Percentiles rank a stretch among this genome's conserved stretches.
Conservation (phyloP, 2,329 filamentous ascomycete genomes). For the Pseudogymnoascus sp. region DNA sequence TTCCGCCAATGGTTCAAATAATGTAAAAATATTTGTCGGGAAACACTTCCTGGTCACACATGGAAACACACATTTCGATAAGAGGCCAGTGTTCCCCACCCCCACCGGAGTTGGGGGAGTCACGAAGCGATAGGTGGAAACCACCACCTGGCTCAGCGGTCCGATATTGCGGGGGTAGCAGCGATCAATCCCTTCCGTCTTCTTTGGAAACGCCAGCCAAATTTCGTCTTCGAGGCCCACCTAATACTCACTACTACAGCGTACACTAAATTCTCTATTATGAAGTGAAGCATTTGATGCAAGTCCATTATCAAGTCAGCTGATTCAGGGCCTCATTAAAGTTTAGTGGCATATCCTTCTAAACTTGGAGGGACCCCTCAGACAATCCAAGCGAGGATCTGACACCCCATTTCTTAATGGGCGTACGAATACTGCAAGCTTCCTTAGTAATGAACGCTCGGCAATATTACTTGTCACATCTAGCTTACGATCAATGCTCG, state of each 20-base stretch:
- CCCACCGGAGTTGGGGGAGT: neutral
- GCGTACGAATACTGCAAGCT: no score
- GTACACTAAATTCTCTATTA: neutral
- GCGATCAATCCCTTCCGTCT: neutral
- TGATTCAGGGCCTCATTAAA: neutral
- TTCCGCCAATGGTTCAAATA: neutral
- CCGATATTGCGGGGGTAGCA: neutral
- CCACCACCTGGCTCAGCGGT: neutral
- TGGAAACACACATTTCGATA: neutral
- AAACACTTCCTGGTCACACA: neutral
- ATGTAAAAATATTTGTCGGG: neutral
- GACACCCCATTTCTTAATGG: neutral
- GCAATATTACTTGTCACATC: no score
- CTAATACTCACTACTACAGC: neutral
- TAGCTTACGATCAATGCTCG: no score
- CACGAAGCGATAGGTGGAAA: slow-evolving; percentile 5
- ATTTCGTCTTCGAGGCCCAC: neutral
- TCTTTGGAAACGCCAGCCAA: neutral
- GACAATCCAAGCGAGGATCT: neutral
- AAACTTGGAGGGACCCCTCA: neutral
- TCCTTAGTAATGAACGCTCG: no score
- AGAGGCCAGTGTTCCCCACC: neutral
- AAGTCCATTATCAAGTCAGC: neutral
- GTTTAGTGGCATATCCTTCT: neutral
- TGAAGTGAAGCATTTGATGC: neutral